Base-by-base conservation (phyloP, 495 filamentous ascomycete species). In the Apiosordaria backusii region DNA sequence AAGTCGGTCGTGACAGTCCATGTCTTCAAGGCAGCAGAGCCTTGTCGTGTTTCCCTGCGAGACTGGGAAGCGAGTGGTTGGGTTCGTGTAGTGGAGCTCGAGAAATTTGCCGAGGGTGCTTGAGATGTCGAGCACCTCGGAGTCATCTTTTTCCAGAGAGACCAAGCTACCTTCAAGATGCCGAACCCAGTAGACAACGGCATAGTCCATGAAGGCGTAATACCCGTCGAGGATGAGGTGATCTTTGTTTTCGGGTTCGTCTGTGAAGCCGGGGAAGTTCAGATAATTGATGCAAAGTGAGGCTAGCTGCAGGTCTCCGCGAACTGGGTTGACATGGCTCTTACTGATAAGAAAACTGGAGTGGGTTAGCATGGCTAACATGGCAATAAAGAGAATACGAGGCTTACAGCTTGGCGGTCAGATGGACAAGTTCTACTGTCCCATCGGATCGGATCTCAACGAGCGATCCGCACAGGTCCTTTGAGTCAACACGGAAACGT, bases 181-280 rank as follows among this genome's bases (percentile, higher is more conserved):
- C 23, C 22, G 57, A 0, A 59, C 57, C 57, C 57, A 59, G 57
- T 25, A 25, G 5, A 26, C 7, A 7, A 59, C 21, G 19, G 57
- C 57, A 25, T 59, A 59, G 5, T 59, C 57, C 23, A 25, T 25
- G 23, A 59, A 59, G 16, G 57, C 57, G 24, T 59, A 59, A 4
- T 21, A 26, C 9, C 57, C 57, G 4, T 23, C 4, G 13, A 59
- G 4, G 5, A 59, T 23, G 4, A 18, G 22, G 9, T 5, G 2
- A 23, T 59, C 23, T 7, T 18, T 26, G 4, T 59, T 22, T 13
- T 22, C 6, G 16, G 16, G 22, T 18, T 27, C 26, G 18, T 18
- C n/a, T 4, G 3, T 18, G 16, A 59, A 25, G 22, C 15, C 21
- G 15, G 22, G 21, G 23, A 59, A 29, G 16, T 26, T 18, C 4